Conservation (phyloP, 805 yeast genomes). For the Isabelozyma rhagii region DNA sequence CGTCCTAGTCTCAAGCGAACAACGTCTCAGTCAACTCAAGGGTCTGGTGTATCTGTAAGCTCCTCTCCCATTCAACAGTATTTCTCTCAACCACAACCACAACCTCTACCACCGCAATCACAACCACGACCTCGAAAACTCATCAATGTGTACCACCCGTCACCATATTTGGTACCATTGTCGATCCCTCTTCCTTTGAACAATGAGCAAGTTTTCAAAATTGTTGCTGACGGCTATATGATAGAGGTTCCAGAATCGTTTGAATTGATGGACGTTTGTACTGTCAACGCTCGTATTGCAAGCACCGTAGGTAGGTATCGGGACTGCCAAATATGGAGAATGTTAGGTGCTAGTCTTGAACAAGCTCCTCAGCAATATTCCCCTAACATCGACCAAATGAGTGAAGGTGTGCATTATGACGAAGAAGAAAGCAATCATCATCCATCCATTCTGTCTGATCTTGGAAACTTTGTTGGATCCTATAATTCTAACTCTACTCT, state of each 20-base stretch:
- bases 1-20: slow-evolving; percentile 31
- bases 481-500: slow-evolving; percentile 40
- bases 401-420: slow-evolving; percentile 7
- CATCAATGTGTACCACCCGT: slow-evolving; percentile 14
- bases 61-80: slow-evolving; percentile 10
- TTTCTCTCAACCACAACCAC: slow-evolving; percentile 2
- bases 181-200: slow-evolving; percentile 41
- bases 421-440: slow-evolving; percentile 14
- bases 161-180: slow-evolving; percentile 40
- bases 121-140: slow-evolving; percentile 3
- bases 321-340: slow-evolving; percentile 63
- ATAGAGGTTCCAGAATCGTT: slow-evolving; percentile 47
- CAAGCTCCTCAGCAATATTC: slow-evolving; percentile 12
- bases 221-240: slow-evolving; percentile 48
- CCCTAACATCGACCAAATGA: not conserved
- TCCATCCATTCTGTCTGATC: slow-evolving; percentile 31
- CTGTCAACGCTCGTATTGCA: slow-evolving; percentile 55
- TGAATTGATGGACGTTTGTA: slow-evolving; percentile 52
- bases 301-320: slow-evolving; percentile 47
- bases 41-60: slow-evolving; percentile 18
- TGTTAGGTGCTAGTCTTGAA: slow-evolving; percentile 48
- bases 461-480: slow-evolving; percentile 40
- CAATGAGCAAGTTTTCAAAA: slow-evolving; percentile 43
- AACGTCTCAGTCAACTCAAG: slow-evolving; percentile 35
- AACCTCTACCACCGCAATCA: slow-evolving; percentile 3